Evolutionary conservation across 2,329 filamentous ascomycete genomes (phyloP).

Genomic region (Harringtonia aguacate): DNA sequence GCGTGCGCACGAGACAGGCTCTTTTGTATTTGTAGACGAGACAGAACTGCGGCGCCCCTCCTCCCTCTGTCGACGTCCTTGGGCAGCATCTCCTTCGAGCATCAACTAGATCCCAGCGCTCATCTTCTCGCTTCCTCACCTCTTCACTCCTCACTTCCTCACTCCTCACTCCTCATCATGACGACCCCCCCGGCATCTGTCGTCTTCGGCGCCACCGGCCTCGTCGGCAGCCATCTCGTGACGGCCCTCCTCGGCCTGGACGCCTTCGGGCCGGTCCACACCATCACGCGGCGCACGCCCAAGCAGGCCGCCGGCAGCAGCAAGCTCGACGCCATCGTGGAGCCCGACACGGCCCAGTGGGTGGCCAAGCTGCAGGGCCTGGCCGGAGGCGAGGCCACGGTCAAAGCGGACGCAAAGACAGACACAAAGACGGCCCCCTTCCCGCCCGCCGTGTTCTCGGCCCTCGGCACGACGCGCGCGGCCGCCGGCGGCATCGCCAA

Average conservation of each 20-base stretch:
- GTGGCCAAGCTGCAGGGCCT: conserved; percentile 44
- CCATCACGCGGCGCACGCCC: conserved; percentile 57
- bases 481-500: conserved; percentile 64
- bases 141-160: neutral
- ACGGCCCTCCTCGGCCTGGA: conserved; percentile 44
- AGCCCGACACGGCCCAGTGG: conserved; percentile 62
- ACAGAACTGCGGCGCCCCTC: too few relatives aligned
- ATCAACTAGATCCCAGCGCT: too few relatives aligned
- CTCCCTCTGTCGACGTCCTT: neutral
- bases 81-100: neutral
- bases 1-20: too few relatives aligned
- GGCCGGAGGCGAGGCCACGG: neutral
- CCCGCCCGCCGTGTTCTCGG: conserved; percentile 61
- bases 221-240: conserved; percentile 67
- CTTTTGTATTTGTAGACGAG: too few relatives aligned
- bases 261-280: conserved; percentile 43
- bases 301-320: conserved; percentile 32
- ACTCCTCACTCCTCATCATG: too few relatives aligned
- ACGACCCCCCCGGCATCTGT: conserved; percentile 14
- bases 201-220: conserved; percentile 55
- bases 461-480: conserved; percentile 68
- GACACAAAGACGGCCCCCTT: conserved; percentile 24
- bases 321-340: conserved; percentile 56
- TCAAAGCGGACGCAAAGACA: conserved; percentile 30
- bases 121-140: neutral